Conservation (phyloP, 164 flowering plant genomes). For the Echeveria elegans region DNA sequence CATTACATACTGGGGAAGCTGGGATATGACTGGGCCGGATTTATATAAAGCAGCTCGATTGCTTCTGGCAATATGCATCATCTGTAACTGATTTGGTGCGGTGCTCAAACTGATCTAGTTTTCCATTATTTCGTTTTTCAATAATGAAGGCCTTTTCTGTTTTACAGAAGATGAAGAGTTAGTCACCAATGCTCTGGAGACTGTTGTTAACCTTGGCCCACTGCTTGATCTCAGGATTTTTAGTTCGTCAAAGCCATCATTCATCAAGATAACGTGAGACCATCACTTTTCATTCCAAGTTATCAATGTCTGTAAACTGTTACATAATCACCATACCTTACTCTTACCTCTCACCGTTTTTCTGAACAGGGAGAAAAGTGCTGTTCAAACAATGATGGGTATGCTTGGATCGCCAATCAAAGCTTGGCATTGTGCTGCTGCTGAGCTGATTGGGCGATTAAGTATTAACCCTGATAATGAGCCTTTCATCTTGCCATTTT, state of each 20-base stretch:
- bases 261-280: constrained; percentile 72
- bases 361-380: constrained; percentile 68
- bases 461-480: constrained; percentile 96
- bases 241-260: constrained; percentile 87
- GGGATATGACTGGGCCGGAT: not conserved
- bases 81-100: too few species aligned
- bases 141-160: constrained; percentile 9
- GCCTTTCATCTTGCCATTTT: constrained; percentile 72
- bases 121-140: not conserved
- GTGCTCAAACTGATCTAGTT: too few species aligned
- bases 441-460: constrained; percentile 86
- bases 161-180: constrained; percentile 95
- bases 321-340: constrained; percentile 9
- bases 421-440: constrained; percentile 97
- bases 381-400: constrained; percentile 86
- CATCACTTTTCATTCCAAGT: constrained; percentile 12
- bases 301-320: not conserved
- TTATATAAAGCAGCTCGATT: not conserved
- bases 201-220: constrained; percentile 83
- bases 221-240: constrained; percentile 87
- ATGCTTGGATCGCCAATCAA: constrained; percentile 71
- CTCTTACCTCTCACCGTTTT: constrained; percentile 9
- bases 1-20: not conserved
- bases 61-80: not conserved
- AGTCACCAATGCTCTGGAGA: constrained; percentile 89